phyloP scores from a whole-genome alignment of 768 basidiomycete species.

The Lentinus brumalis region DNA sequence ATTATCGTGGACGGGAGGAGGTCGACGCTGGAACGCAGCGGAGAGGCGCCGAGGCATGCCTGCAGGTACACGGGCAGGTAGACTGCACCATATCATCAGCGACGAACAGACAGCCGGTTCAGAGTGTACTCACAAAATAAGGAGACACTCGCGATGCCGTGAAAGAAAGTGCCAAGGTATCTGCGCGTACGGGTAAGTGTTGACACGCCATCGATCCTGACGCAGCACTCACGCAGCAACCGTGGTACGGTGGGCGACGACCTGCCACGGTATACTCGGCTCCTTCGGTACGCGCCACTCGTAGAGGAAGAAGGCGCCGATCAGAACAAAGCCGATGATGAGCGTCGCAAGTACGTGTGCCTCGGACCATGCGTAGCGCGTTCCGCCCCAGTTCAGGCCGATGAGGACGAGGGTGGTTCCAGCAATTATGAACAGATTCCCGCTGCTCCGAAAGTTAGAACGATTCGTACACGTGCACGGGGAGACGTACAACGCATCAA shows the following conservation, averaged over 20 bases:
- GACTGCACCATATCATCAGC: constrained; percentile 28
- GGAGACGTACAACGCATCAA: constrained; percentile 41
- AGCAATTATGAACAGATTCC: constrained; percentile 37
- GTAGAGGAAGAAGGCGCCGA: constrained; percentile 29
- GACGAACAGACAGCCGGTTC: neutral
- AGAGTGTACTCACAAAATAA: constrained; percentile 8
- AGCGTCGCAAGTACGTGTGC: constrained; percentile 42
- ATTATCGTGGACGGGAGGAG: constrained; percentile 31
- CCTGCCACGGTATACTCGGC: constrained; percentile 27
- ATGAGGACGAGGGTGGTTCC: constrained; percentile 35
- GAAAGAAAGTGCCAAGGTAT: constrained; percentile 10
- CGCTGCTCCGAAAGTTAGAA: constrained; percentile 25
- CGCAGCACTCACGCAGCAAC: constrained; percentile 4
- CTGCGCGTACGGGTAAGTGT: neutral
- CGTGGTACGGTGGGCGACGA: neutral
- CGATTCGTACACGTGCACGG: neutral
- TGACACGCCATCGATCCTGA: neutral
- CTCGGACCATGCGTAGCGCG: constrained; percentile 40
- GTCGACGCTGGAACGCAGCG: constrained; percentile 39
- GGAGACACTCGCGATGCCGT: constrained; percentile 9
- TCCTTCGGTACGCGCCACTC: constrained; percentile 7
- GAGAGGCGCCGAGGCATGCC: constrained; percentile 39
- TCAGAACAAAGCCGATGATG: constrained; percentile 37
- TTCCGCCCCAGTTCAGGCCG: constrained; percentile 46
- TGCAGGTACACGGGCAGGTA: constrained; percentile 45